Conservation (phyloP, 768 basidiomycete genomes). For the Naganishia friedmannii region DNA sequence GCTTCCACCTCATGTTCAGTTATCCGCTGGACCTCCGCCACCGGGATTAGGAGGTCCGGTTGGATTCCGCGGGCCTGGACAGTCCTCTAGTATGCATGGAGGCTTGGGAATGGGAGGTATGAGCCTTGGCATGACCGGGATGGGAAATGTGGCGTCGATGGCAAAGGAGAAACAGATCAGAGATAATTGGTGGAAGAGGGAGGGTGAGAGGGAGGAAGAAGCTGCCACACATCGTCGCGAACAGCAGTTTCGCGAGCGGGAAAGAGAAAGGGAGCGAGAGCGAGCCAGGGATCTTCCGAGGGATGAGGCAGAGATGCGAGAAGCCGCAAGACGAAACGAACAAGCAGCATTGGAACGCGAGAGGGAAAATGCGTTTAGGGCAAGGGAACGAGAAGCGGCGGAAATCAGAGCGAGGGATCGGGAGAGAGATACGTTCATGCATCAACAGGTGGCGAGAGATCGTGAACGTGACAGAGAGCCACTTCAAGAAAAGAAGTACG, state of each 20-base stretch:
- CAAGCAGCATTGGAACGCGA: constrained; percentile 4
- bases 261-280: constrained; percentile 9
- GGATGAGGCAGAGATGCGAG: background rate
- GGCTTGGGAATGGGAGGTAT: constrained; percentile 5
- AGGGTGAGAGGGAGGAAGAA: constrained; percentile 9
- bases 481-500: constrained; percentile 2
- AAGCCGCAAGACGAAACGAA: constrained; percentile 4
- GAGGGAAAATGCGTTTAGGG: background rate
- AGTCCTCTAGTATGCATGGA: background rate
- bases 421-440: background rate
- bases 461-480: constrained; percentile 18
- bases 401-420: constrained; percentile 3
- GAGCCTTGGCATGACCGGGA: background rate
- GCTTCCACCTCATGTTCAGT: constrained; percentile 19
- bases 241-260: constrained; percentile 3
- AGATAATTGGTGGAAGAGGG: constrained; percentile 14
- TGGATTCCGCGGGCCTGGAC: constrained; percentile 1
- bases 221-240: background rate
- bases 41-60: background rate
- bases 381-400: background rate
- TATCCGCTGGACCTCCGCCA: constrained; percentile 20
- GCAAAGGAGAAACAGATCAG: constrained; percentile 19
- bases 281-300: background rate
- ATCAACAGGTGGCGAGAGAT: background rate
- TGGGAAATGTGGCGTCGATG: background rate